Conservation (phyloP, 1,284 basidiomycete species). For the Ustilago hordei region DNA sequence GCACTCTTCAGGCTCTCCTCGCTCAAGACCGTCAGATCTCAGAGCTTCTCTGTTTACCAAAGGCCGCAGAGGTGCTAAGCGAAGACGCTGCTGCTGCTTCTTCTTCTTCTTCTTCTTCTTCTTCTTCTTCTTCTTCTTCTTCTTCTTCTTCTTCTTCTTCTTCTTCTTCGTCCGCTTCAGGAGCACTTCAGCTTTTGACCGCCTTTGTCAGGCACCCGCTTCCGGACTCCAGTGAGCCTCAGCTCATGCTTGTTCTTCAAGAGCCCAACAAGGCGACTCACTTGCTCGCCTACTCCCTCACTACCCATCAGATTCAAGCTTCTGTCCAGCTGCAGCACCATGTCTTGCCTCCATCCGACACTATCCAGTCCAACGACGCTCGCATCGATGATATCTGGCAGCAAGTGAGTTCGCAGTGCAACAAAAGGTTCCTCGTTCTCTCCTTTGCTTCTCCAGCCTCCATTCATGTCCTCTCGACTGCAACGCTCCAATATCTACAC, state of each 20-base stretch:
- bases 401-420: slow-evolving; percentile 30
- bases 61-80: slow-evolving; percentile 19
- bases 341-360: not conserved
- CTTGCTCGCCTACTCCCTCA: slow-evolving; percentile 40
- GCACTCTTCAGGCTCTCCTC: slow-evolving; percentile 38
- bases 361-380: not conserved
- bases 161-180: not conserved
- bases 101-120: not conserved
- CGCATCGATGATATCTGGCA: slow-evolving; percentile 15
- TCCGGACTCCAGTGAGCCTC: slow-evolving; percentile 6
- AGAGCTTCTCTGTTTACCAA: slow-evolving; percentile 36
- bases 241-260: slow-evolving; percentile 30
- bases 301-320: slow-evolving; percentile 30
- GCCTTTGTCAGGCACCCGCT: slow-evolving; percentile 32
- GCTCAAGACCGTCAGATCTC: slow-evolving; percentile 37
- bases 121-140: not conserved
- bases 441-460: slow-evolving; percentile 39
- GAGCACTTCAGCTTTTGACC: slow-evolving; percentile 10
- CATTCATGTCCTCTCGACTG: slow-evolving; percentile 38
- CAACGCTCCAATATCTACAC: slow-evolving; percentile 26
- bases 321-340: slow-evolving; percentile 24
- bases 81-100: not conserved
- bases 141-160: not conserved
- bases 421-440: slow-evolving; percentile 31
- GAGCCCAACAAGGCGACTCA: slow-evolving; percentile 8